Evolutionary conservation across 495 filamentous ascomycete genomes (phyloP), one percentile per base, ranked within the genome.

Genomic region (Xylaria intraflava): DNA sequence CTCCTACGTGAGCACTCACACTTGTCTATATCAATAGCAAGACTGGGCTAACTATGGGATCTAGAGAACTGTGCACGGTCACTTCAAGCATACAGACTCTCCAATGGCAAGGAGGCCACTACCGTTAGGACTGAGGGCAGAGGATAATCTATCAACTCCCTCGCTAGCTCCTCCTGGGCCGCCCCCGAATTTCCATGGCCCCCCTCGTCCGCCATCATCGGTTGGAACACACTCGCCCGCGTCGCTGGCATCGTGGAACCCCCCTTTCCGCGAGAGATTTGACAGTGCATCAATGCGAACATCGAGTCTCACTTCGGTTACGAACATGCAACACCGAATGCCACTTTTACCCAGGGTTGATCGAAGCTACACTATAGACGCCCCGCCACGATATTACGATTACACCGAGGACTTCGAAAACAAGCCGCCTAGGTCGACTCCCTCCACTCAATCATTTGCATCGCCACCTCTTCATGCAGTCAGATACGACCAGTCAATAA

Each of bases 391-490:
- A 20, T 78, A 73, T 53, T 79, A 78, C 60, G 77, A 79, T 57
- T 79, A 78, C 55, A 76, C 74, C 3, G 77, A 79, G 59, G 70
- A 69, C 22, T 79, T 78, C 56, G 74, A 74, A 17, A 53, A 48
- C 22, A 60, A 49, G 16, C 51, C 62, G 9, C 38, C 57, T 42
- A 57, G 49, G 10, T 9, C 53, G n/a, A 30, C 30, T 12, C 57
- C 60, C 5, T 61, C 61, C 17, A 44, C 59, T 26, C 56, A 59
- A 6, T 62, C 66, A n/a, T 56, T 76, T 8, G 62, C 58, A 1
- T 65, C 74, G 9, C 53, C 71, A 1, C 68, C 66, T 23, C 68
- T 65, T n/a, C 66, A 58, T n/a, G 59, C 46, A 23, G 29, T 57
- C 14, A 65, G 65, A 44, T 61, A 55, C 22, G 62, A 55, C 41